Evolutionary conservation across 192 early-diverging fungal species (phyloP), one percentile per base, ranked within the genome.

Genomic region (Backusella circina): DNA sequence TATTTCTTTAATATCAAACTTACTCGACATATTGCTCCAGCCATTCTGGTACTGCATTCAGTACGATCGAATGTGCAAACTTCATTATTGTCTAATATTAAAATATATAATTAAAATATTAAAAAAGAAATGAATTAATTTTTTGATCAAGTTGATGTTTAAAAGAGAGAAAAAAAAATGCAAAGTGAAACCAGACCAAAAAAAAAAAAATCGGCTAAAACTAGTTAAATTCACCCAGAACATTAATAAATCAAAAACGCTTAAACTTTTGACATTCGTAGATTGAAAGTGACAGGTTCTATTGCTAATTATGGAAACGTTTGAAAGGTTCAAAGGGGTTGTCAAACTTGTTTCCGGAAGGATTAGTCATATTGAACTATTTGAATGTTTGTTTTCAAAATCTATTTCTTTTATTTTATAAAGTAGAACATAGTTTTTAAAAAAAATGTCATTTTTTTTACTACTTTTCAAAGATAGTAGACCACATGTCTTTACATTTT

Each of bases 11-110:
- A 61, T n/a, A 61, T 4, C 9, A 0, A 4, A 86, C 88, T 76
- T 92, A 92, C 88, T 88, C 88, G 73, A 93, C 38, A 71, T 93
- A 93, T 76, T 90, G 87, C 70, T 90, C 89, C 75, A 90, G 85
- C 92, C 92, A 93, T 83, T 93, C 92, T 72, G 92, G 92, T 50
- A 93, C 92, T 31, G 93, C 88, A 77, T 98, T 98, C 75, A 98
- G 87, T 82, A 95, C 90, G 57, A 98, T 87, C 12, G 91, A 90
- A 82, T 93, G 92, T 8, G 94, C 93, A 76, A 97, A 97, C 86
- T 97, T 97, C 95, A 97, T 96, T 18, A 18, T 21, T 23, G 15
- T 23, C 28, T 73, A 54, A 71, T 30, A 71, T 15, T 26, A 71
- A 41, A 44, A 41, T 3, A 47, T 30, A 54, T 30, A 21, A 51